phyloP scores from a whole-genome alignment of 495 filamentous ascomycete species.

The Aspergillus olivimuriae region DNA sequence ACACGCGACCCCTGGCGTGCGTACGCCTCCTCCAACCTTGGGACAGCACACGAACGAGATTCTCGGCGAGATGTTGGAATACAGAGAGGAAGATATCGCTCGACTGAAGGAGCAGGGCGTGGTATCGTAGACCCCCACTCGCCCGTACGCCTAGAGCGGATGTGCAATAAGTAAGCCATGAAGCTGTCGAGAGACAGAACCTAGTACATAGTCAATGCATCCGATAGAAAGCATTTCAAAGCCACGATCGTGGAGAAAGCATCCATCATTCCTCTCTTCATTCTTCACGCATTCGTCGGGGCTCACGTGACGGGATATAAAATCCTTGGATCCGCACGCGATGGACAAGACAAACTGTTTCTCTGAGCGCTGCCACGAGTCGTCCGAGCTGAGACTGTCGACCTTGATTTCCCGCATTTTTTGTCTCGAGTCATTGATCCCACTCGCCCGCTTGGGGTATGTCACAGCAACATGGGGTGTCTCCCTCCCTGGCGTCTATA shows the following conservation, averaged over 20 bases:
- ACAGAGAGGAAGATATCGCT: constrained; percentile 55
- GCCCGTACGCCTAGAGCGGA: too few relatives aligned
- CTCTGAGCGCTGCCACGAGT: not conserved
- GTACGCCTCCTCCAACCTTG: constrained; percentile 75
- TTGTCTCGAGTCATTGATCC: not conserved
- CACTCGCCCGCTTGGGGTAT: constrained; percentile 12
- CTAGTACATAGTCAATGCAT: too few relatives aligned
- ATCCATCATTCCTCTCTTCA: not conserved
- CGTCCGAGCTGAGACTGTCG: too few relatives aligned
- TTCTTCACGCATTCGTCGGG: not conserved
- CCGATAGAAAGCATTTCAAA: too few relatives aligned
- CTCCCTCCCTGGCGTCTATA: constrained; percentile 20
- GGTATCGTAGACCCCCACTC: constrained; percentile 43
- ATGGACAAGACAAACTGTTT: not conserved
- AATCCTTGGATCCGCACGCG: constrained; percentile 20
- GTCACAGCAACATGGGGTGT: constrained; percentile 24
- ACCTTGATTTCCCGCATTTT: not conserved
- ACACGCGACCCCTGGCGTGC: constrained; percentile 66
- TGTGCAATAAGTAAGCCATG: too few relatives aligned
- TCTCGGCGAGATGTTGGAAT: constrained; percentile 57
- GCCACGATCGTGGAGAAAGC: too few relatives aligned
- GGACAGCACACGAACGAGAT: constrained; percentile 93
- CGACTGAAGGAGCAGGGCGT: constrained; percentile 62
- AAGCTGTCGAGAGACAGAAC: too few relatives aligned
- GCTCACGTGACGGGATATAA: constrained; percentile 30